Conservation (phyloP, 306 rosid genomes). For the Medicago lupulina region DNA sequence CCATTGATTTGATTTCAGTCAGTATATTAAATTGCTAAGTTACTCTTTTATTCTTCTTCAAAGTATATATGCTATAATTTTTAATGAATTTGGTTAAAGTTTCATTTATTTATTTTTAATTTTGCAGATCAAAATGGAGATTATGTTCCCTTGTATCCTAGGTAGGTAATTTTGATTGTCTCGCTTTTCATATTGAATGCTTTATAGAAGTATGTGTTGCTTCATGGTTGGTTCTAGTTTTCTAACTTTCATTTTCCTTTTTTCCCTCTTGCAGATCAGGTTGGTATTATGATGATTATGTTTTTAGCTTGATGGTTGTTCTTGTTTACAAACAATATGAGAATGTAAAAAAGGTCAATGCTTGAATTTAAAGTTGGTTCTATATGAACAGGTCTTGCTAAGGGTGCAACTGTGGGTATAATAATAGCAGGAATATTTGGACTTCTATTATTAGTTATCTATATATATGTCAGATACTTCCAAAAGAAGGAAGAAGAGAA, state of each 20-base stretch:
- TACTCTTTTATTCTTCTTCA: background rate
- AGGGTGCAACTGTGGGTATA: constrained; percentile 62
- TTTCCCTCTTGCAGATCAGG: constrained; percentile 61
- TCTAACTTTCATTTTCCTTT: constrained; percentile 25
- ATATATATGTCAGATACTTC: constrained; percentile 46
- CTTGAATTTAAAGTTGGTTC: constrained; percentile 45
- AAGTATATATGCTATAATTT: background rate
- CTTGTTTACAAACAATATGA: constrained; percentile 22
- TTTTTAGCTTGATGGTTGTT: constrained; percentile 11
- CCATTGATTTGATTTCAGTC: too few species aligned
- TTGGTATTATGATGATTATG: background rate
- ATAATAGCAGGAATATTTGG: constrained; percentile 59
- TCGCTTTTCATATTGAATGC: constrained; percentile 14
- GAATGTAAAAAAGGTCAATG: background rate
- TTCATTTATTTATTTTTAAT: constrained; percentile 20
- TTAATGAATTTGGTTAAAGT: constrained; percentile 7
- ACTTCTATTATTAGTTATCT: constrained; percentile 51
- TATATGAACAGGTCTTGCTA: constrained; percentile 59
- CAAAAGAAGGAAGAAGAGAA: constrained; percentile 52
- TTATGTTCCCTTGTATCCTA: constrained; percentile 50
- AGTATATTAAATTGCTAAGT: background rate
- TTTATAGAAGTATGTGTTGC: background rate
- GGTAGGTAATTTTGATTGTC: constrained; percentile 58
- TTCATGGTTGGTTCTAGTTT: constrained; percentile 13
- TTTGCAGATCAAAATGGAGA: constrained; percentile 65